These are phyloP conservation scores for Marasmius sp. DNA, from an alignment of 1,284 basidiomycete genomes.

Conservation along the genomic window DNA sequence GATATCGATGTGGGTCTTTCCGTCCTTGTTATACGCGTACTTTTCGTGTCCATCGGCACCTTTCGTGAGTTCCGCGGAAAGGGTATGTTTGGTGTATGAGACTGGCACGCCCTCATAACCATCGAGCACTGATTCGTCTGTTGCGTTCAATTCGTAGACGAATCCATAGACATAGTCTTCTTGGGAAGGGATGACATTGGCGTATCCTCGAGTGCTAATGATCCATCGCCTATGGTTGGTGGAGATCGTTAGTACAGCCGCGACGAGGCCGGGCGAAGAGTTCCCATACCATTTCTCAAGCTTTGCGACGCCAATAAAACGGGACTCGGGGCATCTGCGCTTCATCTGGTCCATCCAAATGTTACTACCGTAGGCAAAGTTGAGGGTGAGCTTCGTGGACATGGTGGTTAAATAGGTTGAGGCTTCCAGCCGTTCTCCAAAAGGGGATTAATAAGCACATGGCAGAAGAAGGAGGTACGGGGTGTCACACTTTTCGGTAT, in stretches of 20 bases:
- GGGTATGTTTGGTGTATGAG: conserved; percentile 27
- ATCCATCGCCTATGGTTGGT: conserved; percentile 40
- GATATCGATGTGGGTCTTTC: conserved; percentile 19
- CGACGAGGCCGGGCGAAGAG: not conserved
- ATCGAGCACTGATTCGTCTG: conserved; percentile 33
- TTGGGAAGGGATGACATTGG: conserved; percentile 38
- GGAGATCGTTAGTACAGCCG: not conserved
- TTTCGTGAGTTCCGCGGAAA: conserved; percentile 16
- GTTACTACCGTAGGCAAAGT: conserved; percentile 52
- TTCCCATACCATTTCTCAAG: conserved; percentile 37
- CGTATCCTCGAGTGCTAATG: conserved; percentile 41
- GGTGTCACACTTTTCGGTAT: too few species aligned
- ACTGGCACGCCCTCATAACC: conserved; percentile 32
- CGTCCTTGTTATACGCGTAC: conserved; percentile 6
- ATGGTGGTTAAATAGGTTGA: too few species aligned
- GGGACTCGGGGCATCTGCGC: conserved; percentile 40
- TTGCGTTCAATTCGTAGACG: conserved; percentile 36
- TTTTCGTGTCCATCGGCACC: conserved; percentile 1
- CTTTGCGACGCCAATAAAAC: conserved; percentile 36
- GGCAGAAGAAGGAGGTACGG: too few species aligned
- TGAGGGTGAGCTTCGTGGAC: conserved; percentile 22
- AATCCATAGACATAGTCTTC: conserved; percentile 43
- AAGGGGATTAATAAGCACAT: too few species aligned
- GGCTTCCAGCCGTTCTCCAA: too few species aligned
- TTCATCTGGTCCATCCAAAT: conserved; percentile 49